phyloP scores from a whole-genome alignment of 148 eudicot genomes.

The Vaccinium darrowii region DNA sequence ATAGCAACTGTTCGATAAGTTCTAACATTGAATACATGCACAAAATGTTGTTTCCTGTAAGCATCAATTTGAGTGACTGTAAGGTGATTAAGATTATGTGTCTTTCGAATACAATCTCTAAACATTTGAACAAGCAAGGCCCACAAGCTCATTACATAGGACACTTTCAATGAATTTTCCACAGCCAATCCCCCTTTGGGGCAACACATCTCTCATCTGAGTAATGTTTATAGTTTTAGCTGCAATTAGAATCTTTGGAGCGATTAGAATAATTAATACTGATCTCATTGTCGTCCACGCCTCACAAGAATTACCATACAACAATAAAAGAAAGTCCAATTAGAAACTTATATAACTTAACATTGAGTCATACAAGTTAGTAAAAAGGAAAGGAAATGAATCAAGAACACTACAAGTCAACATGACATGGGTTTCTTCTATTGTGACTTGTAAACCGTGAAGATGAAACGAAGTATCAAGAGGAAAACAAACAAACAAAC shows the following conservation, averaged over 20 bases:
- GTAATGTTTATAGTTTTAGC: too few relatives aligned
- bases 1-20: not conserved
- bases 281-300: not conserved
- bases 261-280: not conserved
- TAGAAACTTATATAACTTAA: not conserved
- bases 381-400: conserved; percentile 2
- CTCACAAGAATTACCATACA: not conserved
- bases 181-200: too few relatives aligned
- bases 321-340: not conserved
- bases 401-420: conserved; percentile 5
- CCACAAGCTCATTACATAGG: not conserved
- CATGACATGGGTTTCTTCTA: not conserved
- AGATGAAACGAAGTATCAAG: not conserved
- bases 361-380: conserved; percentile 8
- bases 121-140: not conserved
- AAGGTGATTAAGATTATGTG: not conserved
- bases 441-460: not conserved
- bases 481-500: not conserved
- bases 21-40: not conserved
- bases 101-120: not conserved
- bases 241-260: not conserved
- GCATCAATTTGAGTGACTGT: not conserved
- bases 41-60: not conserved
- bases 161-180: not conserved
- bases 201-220: too few relatives aligned